These are phyloP conservation scores for Phytophthora cryptogea DNA, from an alignment of 352 stramenopile genomes.

Conservation along the genomic window DNA sequence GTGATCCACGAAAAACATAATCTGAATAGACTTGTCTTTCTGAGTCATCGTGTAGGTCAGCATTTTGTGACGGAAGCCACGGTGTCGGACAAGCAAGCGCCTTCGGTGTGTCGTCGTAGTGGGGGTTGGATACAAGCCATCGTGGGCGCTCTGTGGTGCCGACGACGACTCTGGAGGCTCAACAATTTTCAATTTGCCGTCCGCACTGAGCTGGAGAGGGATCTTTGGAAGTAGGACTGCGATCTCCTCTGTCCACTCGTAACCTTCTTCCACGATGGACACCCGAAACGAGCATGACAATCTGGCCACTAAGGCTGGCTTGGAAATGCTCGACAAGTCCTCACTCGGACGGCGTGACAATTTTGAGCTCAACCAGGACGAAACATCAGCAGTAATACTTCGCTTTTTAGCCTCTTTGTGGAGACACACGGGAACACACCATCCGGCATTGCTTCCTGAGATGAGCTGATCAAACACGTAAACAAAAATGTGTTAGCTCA, in stretches of 20 bases:
- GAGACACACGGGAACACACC: slow-evolving; percentile 54
- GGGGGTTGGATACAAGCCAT: slow-evolving; percentile 44
- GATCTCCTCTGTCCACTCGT: slow-evolving; percentile 59
- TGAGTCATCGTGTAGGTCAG: slow-evolving; percentile 73
- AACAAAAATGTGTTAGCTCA: slow-evolving; percentile 12
- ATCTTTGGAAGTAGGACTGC: slow-evolving; percentile 43
- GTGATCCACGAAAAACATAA: slow-evolving; percentile 73
- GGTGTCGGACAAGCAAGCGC: slow-evolving; percentile 62
- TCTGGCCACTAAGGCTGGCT: slow-evolving; percentile 39
- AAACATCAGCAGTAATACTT: slow-evolving; percentile 51
- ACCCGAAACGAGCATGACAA: slow-evolving; percentile 60
- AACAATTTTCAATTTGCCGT: slow-evolving; percentile 32
- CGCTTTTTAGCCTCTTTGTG: slow-evolving; percentile 50
- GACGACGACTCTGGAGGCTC: slow-evolving; percentile 22
- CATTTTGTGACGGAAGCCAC: slow-evolving; percentile 57
- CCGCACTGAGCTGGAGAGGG: slow-evolving; percentile 35
- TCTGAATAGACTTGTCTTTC: slow-evolving; percentile 48
- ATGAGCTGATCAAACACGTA: slow-evolving; percentile 32
- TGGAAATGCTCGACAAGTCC: slow-evolving; percentile 25
- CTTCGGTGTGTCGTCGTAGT: slow-evolving; percentile 53
- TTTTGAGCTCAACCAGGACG: slow-evolving; percentile 60
- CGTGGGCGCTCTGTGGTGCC: slow-evolving; percentile 6
- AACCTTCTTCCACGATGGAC: slow-evolving; percentile 35
- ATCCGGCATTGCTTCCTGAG: slow-evolving; percentile 31
- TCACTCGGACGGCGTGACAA: slow-evolving; percentile 46